These are phyloP conservation scores for Mycena chlorophos DNA, from an alignment of 768 basidiomycete species.

Conservation along the genomic window DNA sequence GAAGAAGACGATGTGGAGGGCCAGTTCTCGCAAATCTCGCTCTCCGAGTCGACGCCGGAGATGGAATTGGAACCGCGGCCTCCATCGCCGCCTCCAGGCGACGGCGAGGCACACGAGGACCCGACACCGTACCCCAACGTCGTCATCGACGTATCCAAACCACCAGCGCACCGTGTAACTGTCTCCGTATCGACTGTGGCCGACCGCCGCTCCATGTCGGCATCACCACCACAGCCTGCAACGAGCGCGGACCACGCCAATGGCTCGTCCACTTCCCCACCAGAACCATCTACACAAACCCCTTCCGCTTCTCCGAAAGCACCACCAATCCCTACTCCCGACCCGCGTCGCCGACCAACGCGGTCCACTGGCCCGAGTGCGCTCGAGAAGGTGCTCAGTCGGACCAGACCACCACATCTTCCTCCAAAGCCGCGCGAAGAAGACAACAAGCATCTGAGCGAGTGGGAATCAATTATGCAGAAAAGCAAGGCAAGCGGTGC, in stretches of 20 bases:
- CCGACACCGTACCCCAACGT: constrained; percentile 39
- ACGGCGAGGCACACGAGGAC: constrained; percentile 20
- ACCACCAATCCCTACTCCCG: constrained; percentile 24
- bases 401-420: constrained; percentile 80
- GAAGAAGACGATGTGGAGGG: constrained; percentile 17
- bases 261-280: constrained; percentile 11
- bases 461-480: constrained; percentile 89
- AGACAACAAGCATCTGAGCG: constrained; percentile 79
- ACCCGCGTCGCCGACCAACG: constrained; percentile 40
- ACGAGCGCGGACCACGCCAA: constrained; percentile 11
- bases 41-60: constrained; percentile 24
- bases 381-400: constrained; percentile 79
- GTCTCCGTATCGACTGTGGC: constrained; percentile 15
- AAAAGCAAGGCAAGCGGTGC: constrained; percentile 68
- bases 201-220: constrained; percentile 11
- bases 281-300: constrained; percentile 24
- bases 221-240: constrained; percentile 6
- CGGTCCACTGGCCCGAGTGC: constrained; percentile 66
- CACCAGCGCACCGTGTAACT: constrained; percentile 32
- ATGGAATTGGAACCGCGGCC: neutral
- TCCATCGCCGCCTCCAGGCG: constrained; percentile 25
- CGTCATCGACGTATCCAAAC: constrained; percentile 45
- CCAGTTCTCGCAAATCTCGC: constrained; percentile 42
- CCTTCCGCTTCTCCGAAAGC: constrained; percentile 35
- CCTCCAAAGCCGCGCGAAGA: constrained; percentile 80